These are phyloP conservation scores for Termitomyces sp. DNA, from an alignment of 768 basidiomycete genomes.

Conservation along the genomic window DNA sequence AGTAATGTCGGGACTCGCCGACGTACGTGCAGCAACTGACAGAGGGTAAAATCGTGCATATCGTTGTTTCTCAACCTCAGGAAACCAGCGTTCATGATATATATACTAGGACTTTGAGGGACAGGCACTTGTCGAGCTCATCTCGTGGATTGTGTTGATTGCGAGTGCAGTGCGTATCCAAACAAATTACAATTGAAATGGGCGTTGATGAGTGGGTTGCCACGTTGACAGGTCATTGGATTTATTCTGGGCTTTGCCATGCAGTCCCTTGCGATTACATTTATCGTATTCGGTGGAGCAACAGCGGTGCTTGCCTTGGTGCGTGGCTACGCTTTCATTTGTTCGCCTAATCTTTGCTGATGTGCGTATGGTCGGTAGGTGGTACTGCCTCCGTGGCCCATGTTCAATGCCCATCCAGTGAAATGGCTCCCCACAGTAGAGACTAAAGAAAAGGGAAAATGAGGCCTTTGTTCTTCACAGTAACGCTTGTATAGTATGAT, in stretches of 20 bases:
- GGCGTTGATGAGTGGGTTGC: not conserved
- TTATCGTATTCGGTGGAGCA: constrained; percentile 39
- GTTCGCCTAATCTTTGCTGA: not conserved
- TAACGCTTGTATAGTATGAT: not conserved
- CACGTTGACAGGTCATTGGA: constrained; percentile 38
- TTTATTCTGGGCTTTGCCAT: constrained; percentile 53
- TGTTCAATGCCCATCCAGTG: constrained; percentile 58
- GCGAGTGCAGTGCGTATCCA: constrained; percentile 37
- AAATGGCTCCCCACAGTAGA: constrained; percentile 44
- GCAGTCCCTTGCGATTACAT: constrained; percentile 52
- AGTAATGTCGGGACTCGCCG: not conserved
- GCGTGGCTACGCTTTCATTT: constrained; percentile 15
- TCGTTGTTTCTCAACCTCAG: not conserved
- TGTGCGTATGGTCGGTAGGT: constrained; percentile 29
- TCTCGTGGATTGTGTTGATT: constrained; percentile 39
- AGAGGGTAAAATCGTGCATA: constrained; percentile 38
- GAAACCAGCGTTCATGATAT: not conserved
- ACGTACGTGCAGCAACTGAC: constrained; percentile 24
- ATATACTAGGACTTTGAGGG: constrained; percentile 54
- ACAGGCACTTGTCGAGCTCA: constrained; percentile 47
- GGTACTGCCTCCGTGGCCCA: constrained; percentile 66
- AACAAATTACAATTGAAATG: not conserved
- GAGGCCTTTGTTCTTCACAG: not conserved
- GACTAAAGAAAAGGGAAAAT: constrained; percentile 1
- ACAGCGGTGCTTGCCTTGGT: constrained; percentile 38